Percentiles rank a stretch among this genome's conserved stretches.
These are phyloP conservation scores for Plasmopara viticola DNA, from an alignment of 352 stramenopile species.

Conservation along the genomic window DNA sequence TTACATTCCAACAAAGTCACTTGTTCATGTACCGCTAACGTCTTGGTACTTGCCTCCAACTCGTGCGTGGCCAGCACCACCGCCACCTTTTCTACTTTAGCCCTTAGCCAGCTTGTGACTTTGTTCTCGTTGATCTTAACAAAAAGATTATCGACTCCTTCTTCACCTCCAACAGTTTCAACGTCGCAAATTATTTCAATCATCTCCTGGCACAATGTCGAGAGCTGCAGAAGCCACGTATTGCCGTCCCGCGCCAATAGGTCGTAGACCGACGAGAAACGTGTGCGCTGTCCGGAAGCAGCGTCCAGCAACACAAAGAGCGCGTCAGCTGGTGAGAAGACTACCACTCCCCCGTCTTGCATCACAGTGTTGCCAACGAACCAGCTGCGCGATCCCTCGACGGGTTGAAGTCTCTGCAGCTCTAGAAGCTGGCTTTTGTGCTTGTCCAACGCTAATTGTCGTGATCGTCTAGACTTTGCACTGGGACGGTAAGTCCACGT, in stretches of 20 bases:
- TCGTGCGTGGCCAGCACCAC: slow-evolving; percentile 33
- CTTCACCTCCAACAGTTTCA: slow-evolving; percentile 31
- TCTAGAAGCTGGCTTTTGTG: slow-evolving; percentile 38
- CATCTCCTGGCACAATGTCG: slow-evolving; percentile 17
- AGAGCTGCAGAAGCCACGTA: slow-evolving; percentile 49
- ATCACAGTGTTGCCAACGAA: slow-evolving; percentile 70
- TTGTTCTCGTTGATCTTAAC: slow-evolving; percentile 57
- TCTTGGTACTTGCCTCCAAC: slow-evolving; percentile 10
- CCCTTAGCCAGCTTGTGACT: slow-evolving; percentile 37
- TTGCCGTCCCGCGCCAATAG: slow-evolving; percentile 41
- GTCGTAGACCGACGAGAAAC: slow-evolving; percentile 56
- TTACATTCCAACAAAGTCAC: slow-evolving; percentile 28
- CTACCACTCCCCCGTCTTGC: slow-evolving; percentile 53
- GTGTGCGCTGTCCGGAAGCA: slow-evolving; percentile 36
- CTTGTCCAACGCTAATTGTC: slow-evolving; percentile 51
- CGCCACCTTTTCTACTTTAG: slow-evolving; percentile 48
- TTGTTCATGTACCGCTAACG: slow-evolving; percentile 29
- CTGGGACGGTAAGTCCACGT: slow-evolving; percentile 33
- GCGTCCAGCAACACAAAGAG: slow-evolving; percentile 67
- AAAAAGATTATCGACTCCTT: slow-evolving; percentile 43
- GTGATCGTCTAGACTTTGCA: slow-evolving; percentile 21
- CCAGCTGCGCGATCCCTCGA: slow-evolving; percentile 60
- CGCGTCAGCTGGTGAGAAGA: slow-evolving; percentile 62
- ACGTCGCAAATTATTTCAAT: slow-evolving; percentile 56
- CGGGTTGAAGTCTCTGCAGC: slow-evolving; percentile 59